phyloP scores from a whole-genome alignment of 192 early-diverging fungal species.

The Coemansia sp. region DNA sequence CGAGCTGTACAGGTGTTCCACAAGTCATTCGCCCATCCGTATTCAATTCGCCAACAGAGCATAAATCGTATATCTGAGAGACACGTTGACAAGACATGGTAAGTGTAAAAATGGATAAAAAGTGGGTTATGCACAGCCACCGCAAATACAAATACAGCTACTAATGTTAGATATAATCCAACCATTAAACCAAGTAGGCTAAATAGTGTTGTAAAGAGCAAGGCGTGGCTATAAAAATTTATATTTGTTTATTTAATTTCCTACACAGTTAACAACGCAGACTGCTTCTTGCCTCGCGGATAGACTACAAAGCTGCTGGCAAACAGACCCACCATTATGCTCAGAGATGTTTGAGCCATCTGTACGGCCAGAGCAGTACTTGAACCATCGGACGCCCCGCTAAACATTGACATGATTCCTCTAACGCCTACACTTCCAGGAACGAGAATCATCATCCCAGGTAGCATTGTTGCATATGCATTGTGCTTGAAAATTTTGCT shows the following conservation, averaged over 20 bases:
- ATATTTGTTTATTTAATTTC: too few species aligned
- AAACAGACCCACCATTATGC: conserved; percentile 65
- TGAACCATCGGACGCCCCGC: conserved; percentile 28
- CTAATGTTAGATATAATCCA: too few species aligned
- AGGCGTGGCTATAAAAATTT: too few species aligned
- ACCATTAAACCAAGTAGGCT: too few species aligned
- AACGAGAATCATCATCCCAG: conserved; percentile 77
- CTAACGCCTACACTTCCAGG: conserved; percentile 74
- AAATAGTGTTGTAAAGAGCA: too few species aligned
- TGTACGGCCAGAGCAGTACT: conserved; percentile 40
- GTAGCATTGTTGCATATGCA: conserved; percentile 72
- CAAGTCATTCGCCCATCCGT: conserved; percentile 36
- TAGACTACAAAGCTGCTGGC: conserved; percentile 60
- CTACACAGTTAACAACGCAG: conserved; percentile 41
- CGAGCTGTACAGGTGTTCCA: conserved; percentile 26
- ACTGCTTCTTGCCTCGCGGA: conserved; percentile 45
- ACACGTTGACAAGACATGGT: conserved; percentile 26
- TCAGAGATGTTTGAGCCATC: conserved; percentile 58
- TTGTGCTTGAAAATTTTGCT: conserved; percentile 57
- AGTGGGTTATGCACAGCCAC: too few species aligned
- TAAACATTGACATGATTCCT: conserved; percentile 59
- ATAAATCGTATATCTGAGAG: conserved; percentile 42
- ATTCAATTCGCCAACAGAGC: conserved; percentile 31
- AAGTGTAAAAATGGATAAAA: neutral
- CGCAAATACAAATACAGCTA: too few species aligned